Evolutionary conservation across 208 protist species (phyloP).

Genomic region (Acanthamoeba lenticulata): DNA sequence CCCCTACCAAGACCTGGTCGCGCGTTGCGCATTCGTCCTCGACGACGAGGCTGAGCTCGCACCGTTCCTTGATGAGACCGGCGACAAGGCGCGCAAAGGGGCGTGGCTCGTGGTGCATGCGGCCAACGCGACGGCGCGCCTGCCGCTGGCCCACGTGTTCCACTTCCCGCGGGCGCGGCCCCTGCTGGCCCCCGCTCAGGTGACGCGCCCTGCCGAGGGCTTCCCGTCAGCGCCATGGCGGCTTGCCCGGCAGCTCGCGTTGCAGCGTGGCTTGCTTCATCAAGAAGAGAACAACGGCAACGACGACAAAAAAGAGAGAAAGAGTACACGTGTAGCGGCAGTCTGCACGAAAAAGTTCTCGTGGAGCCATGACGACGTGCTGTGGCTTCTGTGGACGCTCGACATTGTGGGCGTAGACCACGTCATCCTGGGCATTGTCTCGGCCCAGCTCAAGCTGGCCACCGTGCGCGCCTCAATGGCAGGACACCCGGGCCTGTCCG

Average conservation of each 20-base stretch:
- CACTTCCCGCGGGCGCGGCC: neutral
- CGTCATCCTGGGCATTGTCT: neutral
- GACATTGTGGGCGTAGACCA: slow-evolving; percentile 9
- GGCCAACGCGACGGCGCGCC: neutral
- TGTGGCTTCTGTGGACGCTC: slow-evolving; percentile 47
- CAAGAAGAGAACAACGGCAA: neutral
- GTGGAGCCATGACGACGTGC: neutral
- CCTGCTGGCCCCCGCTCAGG: neutral
- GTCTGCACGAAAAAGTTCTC: neutral
- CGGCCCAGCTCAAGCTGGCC: neutral
- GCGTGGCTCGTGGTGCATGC: neutral
- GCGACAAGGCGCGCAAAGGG: neutral
- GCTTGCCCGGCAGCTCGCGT: too few species aligned
- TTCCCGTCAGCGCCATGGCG: neutral
- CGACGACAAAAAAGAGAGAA: neutral
- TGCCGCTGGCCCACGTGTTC: neutral
- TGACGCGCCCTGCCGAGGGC: neutral
- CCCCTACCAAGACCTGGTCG: neutral
- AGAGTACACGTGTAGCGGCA: neutral
- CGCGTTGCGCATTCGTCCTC: neutral
- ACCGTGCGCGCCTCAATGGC: neutral
- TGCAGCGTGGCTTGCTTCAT: neutral
- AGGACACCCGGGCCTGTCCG: neutral
- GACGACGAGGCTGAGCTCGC: neutral
- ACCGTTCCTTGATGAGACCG: neutral